Base-by-base conservation (phyloP, 1,284 basidiomycete genomes). In the Boletus albobrunnescens region DNA sequence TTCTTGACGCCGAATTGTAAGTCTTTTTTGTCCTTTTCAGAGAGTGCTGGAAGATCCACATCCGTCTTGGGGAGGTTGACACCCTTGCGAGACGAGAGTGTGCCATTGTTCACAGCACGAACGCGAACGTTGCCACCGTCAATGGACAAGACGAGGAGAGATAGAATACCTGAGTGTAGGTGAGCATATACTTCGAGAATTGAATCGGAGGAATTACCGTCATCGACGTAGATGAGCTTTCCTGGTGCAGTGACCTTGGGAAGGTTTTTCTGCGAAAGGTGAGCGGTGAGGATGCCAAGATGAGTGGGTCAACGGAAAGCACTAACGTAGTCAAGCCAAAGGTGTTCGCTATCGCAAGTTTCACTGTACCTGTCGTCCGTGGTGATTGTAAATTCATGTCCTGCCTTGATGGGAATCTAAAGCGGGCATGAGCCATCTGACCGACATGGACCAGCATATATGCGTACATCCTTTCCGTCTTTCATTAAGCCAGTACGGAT, bases 51-150 rank as follows among this genome's bases (percentile, higher is more conserved):
- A 44, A 99, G 85, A 73, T 99, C 96, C 64, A 99, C 96, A 23
- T 88, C 82, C 56, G 96, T 98, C 73, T 98, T 96, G 62, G 96
- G 96, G 50, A 99, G 84, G 75, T 99, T 99, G 74, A 99, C 96
- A 71, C 96, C 96, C 79, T 99, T 99, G 71, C 93, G 91, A 51
- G 94, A 97, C 44, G 91, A 93, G 58, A 99, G 85, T 32, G 77
- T 84, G 50, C 95, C 96, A 63, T 87, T 89, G 82, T 99, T 99
- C 69, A 97, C 59, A 36, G 93, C 82, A 60, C 91, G 90, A 61
- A 99, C 96, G 50, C 76, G 82, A 56, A 95, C 80, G 59, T 82
- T 85, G 60, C 74, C 67, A 39, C 88, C 87, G 52, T 94, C 89
- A 59, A 98, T 84, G 57, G 84, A 78, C 48, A 95, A 74, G 55